These are phyloP conservation scores for Coemansia sp. DNA, from an alignment of 192 early-diverging fungal species.

Conservation along the genomic window DNA sequence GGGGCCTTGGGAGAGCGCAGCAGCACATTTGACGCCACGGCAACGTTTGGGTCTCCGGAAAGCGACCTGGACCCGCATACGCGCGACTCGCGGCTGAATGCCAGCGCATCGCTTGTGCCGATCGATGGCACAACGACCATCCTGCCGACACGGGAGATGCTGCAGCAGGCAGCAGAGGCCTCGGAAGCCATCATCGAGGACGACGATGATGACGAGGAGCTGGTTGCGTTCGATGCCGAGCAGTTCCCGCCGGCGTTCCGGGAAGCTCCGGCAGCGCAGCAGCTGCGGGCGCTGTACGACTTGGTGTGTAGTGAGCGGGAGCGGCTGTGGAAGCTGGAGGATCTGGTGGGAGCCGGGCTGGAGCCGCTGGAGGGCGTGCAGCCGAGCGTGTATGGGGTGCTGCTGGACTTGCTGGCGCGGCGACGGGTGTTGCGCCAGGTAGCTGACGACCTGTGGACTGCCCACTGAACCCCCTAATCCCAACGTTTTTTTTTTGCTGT, in stretches of 20 bases:
- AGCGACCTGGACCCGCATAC: conserved; percentile 13
- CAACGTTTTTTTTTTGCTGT: neutral
- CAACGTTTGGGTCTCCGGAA: conserved; percentile 22
- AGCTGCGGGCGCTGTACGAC: conserved; percentile 28
- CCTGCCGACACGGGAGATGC: conserved; percentile 49
- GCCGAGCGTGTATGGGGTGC: conserved; percentile 13
- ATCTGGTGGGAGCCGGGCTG: conserved; percentile 11
- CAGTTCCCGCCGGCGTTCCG: conserved; percentile 38
- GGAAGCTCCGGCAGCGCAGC: conserved; percentile 19
- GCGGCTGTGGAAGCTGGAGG: conserved; percentile 36
- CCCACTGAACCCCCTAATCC: conserved; percentile 23
- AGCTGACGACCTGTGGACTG: conserved; percentile 33
- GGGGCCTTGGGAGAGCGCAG: conserved; percentile 1
- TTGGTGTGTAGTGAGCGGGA: conserved; percentile 20
- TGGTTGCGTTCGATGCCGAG: conserved; percentile 14
- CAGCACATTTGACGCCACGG: conserved; percentile 29
- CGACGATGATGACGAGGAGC: conserved; percentile 3
- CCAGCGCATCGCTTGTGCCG: conserved; percentile 15
- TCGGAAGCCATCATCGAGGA: conserved; percentile 12
- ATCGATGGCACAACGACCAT: conserved; percentile 48
- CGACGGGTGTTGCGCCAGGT: conserved; percentile 33
- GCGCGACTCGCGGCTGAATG: conserved; percentile 21
- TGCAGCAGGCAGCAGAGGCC: conserved; percentile 37
- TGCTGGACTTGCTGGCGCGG: conserved; percentile 37
- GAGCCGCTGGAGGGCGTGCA: conserved; percentile 15